Percentiles rank a stretch among this genome's conserved stretches.
phyloP scores from a whole-genome alignment of 108 stramenopile species.

The Fragilariopsis cylindrus region DNA sequence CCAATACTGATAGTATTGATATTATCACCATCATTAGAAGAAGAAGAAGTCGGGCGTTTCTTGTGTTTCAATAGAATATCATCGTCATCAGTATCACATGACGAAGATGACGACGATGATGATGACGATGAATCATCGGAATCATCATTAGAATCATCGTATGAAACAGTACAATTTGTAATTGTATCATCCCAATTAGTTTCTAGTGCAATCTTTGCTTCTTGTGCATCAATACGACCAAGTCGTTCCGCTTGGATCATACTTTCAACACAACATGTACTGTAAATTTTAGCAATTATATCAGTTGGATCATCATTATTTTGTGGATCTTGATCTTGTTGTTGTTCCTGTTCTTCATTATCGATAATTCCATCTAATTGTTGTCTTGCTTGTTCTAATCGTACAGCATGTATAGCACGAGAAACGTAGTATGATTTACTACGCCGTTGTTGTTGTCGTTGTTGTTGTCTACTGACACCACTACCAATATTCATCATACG shows the following conservation, averaged over 20 bases:
- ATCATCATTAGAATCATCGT: not conserved
- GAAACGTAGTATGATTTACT: too few relatives aligned
- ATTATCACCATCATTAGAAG: too few relatives aligned
- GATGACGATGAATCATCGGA: not conserved
- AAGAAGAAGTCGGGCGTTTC: too few relatives aligned
- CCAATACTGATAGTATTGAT: not conserved
- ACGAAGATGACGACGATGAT: not conserved
- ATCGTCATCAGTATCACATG: not conserved
- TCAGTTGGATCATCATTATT: not conserved
- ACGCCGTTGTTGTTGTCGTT: too few relatives aligned
- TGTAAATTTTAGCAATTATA: not conserved
- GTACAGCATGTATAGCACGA: not conserved
- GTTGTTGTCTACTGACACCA: too few relatives aligned
- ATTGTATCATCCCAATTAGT: not conserved
- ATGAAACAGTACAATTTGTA: not conserved
- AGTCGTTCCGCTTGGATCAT: not conserved
- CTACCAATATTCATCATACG: not conserved
- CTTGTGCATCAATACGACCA: not conserved
- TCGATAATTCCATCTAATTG: not conserved
- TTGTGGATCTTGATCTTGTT: too few relatives aligned
- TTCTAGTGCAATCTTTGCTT: not conserved
- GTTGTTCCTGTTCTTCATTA: too few relatives aligned
- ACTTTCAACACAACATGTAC: not conserved
- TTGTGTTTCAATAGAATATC: too few relatives aligned
- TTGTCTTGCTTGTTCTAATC: slow-evolving; percentile 2